Evolutionary conservation across 768 basidiomycete genomes (phyloP).

Genomic region (Trametes punicea): DNA sequence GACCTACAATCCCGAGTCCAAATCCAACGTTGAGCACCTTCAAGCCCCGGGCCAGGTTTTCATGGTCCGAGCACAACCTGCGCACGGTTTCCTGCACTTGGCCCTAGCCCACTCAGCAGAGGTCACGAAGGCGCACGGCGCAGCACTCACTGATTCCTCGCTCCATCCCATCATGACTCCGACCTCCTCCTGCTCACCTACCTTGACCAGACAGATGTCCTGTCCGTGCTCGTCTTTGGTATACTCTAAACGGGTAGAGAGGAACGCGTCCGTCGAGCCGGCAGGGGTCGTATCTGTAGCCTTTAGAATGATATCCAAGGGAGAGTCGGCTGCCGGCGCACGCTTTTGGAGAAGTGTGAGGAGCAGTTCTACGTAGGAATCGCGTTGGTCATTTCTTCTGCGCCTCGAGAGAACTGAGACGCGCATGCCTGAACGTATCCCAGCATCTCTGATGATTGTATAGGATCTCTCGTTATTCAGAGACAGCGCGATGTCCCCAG

Average conservation of each 20-base stretch:
- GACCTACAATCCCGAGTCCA: constrained; percentile 83
- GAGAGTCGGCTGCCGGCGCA: constrained; percentile 20
- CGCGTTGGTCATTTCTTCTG: not conserved
- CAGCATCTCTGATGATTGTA: constrained; percentile 81
- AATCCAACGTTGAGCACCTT: constrained; percentile 90
- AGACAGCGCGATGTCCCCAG: constrained; percentile 87
- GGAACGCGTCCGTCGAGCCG: constrained; percentile 64
- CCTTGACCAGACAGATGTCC: constrained; percentile 72
- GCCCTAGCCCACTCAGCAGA: constrained; percentile 27
- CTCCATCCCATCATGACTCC: constrained; percentile 99
- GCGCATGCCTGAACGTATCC: constrained; percentile 78
- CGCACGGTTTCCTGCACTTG: constrained; percentile 77
- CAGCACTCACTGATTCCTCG: constrained; percentile 59
- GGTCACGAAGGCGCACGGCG: not conserved
- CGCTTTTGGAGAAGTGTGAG: constrained; percentile 58
- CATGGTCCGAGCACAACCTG: constrained; percentile 53
- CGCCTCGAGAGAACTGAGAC: constrained; percentile 6
- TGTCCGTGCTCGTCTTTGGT: constrained; percentile 69
- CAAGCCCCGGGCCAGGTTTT: constrained; percentile 43
- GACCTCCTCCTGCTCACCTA: constrained; percentile 67
- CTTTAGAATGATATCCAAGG: constrained; percentile 41
- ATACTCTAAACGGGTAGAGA: constrained; percentile 68
- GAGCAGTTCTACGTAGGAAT: constrained; percentile 56
- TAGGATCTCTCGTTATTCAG: constrained; percentile 77
- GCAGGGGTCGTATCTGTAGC: constrained; percentile 53